Evolutionary conservation across 805 yeast genomes (phyloP), one percentile per base, ranked within the genome.

Genomic region (Metschnikowia lochheadii): DNA sequence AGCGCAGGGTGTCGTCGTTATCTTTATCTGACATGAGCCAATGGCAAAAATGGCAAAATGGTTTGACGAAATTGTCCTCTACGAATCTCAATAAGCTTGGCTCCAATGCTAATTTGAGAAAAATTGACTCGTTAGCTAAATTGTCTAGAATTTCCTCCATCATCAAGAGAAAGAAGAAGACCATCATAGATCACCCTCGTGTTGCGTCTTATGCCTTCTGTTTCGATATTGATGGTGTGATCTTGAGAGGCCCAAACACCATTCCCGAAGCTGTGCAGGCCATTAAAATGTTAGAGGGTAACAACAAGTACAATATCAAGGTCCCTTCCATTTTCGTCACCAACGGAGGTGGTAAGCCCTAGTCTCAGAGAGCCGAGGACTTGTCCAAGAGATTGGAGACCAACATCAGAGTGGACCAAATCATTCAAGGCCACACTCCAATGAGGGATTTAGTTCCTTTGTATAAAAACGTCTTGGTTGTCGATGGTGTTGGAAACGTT

Each of bases 351-450:
- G 97, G 97, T 46, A 81, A 86, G 62, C 85, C 89, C 7, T 96
- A 89, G 66, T 64, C 72, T 49, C 83, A 79, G 8, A 76, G 97
- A 58, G 86, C 92, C 44, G 78, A 77, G 49, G 94, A 88, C 57
- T 75, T 89, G 61, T 73, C 84, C 40, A 74, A 77, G 50, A 72
- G 89, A 56, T 75, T 89, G 55, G 79, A 76, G 18, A 69, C 80
- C 37, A 78, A 78, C 38, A 81, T 89, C 52, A 79, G 84, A 11
- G 82, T 82, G 40, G 89, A 83, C 49, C 96, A 89, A 70, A 86
- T 89, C 52, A 86, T 89, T 60, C 96, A 89, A 68, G 96, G 96
- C 54, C 96, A 89, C 68, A 89, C 97, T 1, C 97, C 97, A 33
- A 89, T 89, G 94, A 84, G 81, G 59, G 95, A 87, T 62, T 75